Percentiles rank a stretch among this genome's conserved stretches.
These are phyloP conservation scores for Botryotinia globosa DNA, from an alignment of 2,329 filamentous ascomycete species.

Conservation along the genomic window DNA sequence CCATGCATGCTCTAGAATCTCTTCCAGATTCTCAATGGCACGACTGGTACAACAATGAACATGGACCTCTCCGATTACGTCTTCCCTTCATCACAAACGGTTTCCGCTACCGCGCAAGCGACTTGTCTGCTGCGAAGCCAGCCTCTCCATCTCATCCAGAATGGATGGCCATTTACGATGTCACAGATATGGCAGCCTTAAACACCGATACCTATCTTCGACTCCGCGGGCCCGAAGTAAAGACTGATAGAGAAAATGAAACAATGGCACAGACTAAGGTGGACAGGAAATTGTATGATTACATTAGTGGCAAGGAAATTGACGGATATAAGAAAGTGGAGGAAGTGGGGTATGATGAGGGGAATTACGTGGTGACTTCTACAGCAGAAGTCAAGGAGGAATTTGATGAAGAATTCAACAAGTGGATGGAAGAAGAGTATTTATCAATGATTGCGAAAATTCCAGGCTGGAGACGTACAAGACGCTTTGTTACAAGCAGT, in stretches of 20 bases:
- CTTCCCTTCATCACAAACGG: conserved; percentile 73
- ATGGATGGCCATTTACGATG: conserved; percentile 80
- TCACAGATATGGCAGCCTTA: conserved; percentile 70
- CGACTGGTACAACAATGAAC: conserved; percentile 94
- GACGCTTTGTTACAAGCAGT: conserved; percentile 65
- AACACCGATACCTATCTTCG: conserved; percentile 67
- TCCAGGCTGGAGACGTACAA: conserved; percentile 74
- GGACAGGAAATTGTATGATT: conserved; percentile 67
- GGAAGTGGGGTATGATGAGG: conserved; percentile 55
- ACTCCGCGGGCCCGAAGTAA: conserved; percentile 56
- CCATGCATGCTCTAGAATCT: conserved; percentile 74
- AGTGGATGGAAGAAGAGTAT: conserved; percentile 76
- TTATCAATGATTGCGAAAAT: conserved; percentile 67
- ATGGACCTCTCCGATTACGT: conserved; percentile 76
- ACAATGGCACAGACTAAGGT: conserved; percentile 67
- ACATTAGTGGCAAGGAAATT: conserved; percentile 55
- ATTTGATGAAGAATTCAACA: conserved; percentile 54
- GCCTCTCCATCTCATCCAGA: conserved; percentile 50
- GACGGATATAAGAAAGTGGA: conserved; percentile 59
- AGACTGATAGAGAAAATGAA: conserved; percentile 57
- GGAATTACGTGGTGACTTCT: conserved; percentile 60
- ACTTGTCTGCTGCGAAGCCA: conserved; percentile 42
- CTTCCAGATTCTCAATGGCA: conserved; percentile 66
- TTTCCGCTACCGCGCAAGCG: conserved; percentile 71
- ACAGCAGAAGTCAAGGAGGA: conserved; percentile 52